Evolutionary conservation across 805 yeast genomes (phyloP).

Genomic region (Aciculoconidium aculeatum): DNA sequence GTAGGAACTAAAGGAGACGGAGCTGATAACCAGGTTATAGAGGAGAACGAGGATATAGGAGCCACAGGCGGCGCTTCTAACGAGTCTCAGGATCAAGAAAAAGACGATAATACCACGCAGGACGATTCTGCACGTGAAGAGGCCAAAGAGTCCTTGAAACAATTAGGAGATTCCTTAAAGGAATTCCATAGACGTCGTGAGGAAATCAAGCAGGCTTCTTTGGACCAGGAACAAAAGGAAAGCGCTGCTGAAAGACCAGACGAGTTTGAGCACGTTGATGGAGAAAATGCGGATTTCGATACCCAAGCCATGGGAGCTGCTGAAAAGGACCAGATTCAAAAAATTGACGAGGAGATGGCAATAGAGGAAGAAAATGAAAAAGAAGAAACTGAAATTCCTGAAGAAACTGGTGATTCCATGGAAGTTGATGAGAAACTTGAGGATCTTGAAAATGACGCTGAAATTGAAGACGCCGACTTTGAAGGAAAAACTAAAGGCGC

Average conservation of each 20-base stretch:
- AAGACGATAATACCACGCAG: constrained; percentile 32
- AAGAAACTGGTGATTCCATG: constrained; percentile 3
- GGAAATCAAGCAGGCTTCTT: constrained; percentile 69
- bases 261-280: constrained; percentile 79
- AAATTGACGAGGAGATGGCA: constrained; percentile 74
- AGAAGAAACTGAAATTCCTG: constrained; percentile 5
- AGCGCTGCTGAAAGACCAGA: constrained; percentile 66
- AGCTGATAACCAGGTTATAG: constrained; percentile 48
- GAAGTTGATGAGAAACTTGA: constrained; percentile 20
- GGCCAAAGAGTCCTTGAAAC: constrained; percentile 74
- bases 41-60: constrained; percentile 64
- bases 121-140: constrained; percentile 55
- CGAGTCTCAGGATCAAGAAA: constrained; percentile 34
- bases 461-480: constrained; percentile 36
- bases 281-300: constrained; percentile 68
- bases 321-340: constrained; percentile 67
- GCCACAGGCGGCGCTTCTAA: constrained; percentile 50
- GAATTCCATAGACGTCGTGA: constrained; percentile 88
- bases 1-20: constrained; percentile 60
- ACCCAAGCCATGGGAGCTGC: constrained; percentile 95
- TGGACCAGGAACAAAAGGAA: constrained; percentile 28
- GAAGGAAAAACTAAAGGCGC: constrained; percentile 48
- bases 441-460: constrained; percentile 24
- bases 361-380: constrained; percentile 56
- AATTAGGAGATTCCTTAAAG: constrained; percentile 85